Evolutionary conservation across 2,329 filamentous ascomycete species (phyloP).

Genomic region (Harringtonia lauricola): DNA sequence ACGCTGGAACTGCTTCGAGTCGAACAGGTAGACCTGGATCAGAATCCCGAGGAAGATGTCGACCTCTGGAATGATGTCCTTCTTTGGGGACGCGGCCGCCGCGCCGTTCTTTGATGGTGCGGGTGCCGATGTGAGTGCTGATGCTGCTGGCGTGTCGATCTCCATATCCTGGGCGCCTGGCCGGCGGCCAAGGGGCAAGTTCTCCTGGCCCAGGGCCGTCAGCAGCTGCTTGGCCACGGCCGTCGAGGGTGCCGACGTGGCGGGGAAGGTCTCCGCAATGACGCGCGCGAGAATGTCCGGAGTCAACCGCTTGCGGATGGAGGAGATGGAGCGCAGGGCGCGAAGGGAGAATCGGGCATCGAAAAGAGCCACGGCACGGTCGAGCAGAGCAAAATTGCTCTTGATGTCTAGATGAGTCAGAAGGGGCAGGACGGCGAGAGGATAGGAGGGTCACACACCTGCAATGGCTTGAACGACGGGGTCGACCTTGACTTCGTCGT

Average conservation of each 20-base stretch:
- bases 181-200: slow-evolving; percentile 49
- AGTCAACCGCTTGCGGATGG: slow-evolving; percentile 82
- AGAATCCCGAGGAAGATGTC: slow-evolving; percentile 84
- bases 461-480: slow-evolving; percentile 47
- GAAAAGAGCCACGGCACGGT: slow-evolving; percentile 84
- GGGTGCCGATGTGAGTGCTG: slow-evolving; percentile 1
- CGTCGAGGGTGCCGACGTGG: slow-evolving; percentile 43
- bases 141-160: slow-evolving; percentile 41
- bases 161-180: slow-evolving; percentile 58
- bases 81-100: slow-evolving; percentile 38
- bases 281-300: slow-evolving; percentile 71
- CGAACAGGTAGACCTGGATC: slow-evolving; percentile 77
- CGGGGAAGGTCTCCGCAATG: slow-evolving; percentile 69
- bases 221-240: slow-evolving; percentile 60
- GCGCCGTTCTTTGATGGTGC: not conserved
- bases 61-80: slow-evolving; percentile 72
- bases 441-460: slow-evolving; percentile 31
- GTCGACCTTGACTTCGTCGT: slow-evolving; percentile 44
- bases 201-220: slow-evolving; percentile 55
- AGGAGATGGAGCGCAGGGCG: slow-evolving; percentile 89
- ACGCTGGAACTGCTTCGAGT: slow-evolving; percentile 68
- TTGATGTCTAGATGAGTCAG: slow-evolving; percentile 66
- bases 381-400: slow-evolving; percentile 82
- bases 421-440: not conserved
- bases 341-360: slow-evolving; percentile 91